Percentiles rank a stretch among this genome's conserved stretches.
These are phyloP conservation scores for Prunus mume DNA, from an alignment of 306 rosid species.

Conservation along the genomic window DNA sequence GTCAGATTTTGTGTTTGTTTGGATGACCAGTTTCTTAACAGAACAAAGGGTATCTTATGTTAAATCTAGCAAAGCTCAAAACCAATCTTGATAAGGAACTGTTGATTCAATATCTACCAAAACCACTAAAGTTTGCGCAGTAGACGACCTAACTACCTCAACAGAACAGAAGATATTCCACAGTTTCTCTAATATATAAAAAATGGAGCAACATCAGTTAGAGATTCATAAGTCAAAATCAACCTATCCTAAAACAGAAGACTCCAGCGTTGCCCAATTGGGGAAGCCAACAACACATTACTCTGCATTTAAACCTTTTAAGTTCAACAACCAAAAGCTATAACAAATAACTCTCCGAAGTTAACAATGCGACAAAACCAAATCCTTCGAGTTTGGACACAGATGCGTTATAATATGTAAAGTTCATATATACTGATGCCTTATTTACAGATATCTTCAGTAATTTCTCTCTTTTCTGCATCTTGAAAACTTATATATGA, in stretches of 20 bases:
- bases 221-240: neutral
- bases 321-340: neutral
- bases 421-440: neutral
- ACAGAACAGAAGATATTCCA: constrained; percentile 32
- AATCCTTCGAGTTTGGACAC: neutral
- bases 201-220: neutral
- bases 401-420: neutral
- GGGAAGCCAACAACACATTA: neutral
- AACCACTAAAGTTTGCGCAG: constrained; percentile 35
- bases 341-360: neutral
- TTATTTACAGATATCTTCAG: neutral
- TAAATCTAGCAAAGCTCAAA: neutral
- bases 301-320: neutral
- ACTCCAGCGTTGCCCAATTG: neutral
- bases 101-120: constrained; percentile 38
- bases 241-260: constrained; percentile 9
- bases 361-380: neutral
- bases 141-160: constrained; percentile 51
- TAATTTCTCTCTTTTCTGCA: neutral
- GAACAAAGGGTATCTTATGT: constrained; percentile 6
- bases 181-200: constrained; percentile 9
- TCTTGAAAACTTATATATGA: neutral
- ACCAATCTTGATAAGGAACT: constrained; percentile 4
- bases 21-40: constrained; percentile 14
- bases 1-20: neutral